Percentiles rank a stretch among this genome's conserved stretches.
phyloP scores from a whole-genome alignment of 768 basidiomycete genomes.

The Polyporus arcularius region DNA sequence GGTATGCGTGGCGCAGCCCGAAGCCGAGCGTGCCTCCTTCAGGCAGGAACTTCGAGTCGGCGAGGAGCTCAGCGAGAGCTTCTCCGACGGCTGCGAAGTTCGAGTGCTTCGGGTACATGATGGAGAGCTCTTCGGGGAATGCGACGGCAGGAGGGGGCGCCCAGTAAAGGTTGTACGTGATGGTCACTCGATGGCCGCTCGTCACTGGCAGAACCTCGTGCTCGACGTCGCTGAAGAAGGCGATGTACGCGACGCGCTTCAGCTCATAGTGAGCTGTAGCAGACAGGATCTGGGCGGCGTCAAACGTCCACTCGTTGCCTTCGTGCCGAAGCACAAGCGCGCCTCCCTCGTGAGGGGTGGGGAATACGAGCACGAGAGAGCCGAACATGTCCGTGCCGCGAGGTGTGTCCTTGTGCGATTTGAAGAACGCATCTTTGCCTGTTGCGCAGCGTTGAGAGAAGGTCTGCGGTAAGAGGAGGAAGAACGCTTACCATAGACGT shows the following conservation, averaged over 20 bases:
- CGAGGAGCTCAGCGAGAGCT: constrained; percentile 30
- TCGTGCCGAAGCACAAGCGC: constrained; percentile 35
- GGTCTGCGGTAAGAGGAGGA: too few relatives aligned
- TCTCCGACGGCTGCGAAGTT: constrained; percentile 9
- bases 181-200: constrained; percentile 43
- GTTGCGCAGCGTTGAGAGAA: background rate
- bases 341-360: constrained; percentile 48
- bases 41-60: constrained; percentile 33
- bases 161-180: constrained; percentile 44
- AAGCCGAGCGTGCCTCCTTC: constrained; percentile 44
- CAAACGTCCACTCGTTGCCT: constrained; percentile 25
- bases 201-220: constrained; percentile 45
- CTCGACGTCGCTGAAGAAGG: constrained; percentile 47
- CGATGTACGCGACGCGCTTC: constrained; percentile 34
- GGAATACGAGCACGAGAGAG: constrained; percentile 52
- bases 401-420: constrained; percentile 31
- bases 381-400: constrained; percentile 36
- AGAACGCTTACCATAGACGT: constrained; percentile 27
- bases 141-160: background rate
- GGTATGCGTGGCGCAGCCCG: constrained; percentile 37
- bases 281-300: constrained; percentile 32
- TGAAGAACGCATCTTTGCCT: constrained; percentile 31
- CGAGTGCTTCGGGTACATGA: background rate
- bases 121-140: background rate
- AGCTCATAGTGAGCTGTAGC: too few relatives aligned